These are phyloP conservation scores for Verbascum thapsus DNA, from an alignment of 257 asterid species.

Conservation along the genomic window DNA sequence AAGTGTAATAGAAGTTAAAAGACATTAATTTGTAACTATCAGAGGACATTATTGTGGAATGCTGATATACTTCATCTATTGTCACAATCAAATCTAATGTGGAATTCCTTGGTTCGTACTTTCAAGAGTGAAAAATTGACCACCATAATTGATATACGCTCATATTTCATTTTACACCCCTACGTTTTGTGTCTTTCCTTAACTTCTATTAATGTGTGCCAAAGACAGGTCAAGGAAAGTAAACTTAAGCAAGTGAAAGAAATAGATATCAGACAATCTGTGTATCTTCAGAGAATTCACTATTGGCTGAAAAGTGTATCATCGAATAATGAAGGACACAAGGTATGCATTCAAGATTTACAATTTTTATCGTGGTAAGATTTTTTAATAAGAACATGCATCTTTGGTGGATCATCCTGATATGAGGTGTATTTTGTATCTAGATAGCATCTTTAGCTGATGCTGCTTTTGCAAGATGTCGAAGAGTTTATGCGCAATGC, in stretches of 20 bases:
- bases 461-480: slow-evolving; percentile 56
- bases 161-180: slow-evolving; percentile 13
- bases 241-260: slow-evolving; percentile 53
- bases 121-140: slow-evolving; percentile 4
- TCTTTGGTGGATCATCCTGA: slow-evolving; percentile 14
- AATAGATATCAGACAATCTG: slow-evolving; percentile 46
- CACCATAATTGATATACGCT: background rate
- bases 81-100: slow-evolving; percentile 17
- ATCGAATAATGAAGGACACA: slow-evolving; percentile 39
- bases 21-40: background rate
- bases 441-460: slow-evolving; percentile 52
- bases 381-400: slow-evolving; percentile 23
- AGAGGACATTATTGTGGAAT: background rate
- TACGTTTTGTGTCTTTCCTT: slow-evolving; percentile 16
- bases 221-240: slow-evolving; percentile 75
- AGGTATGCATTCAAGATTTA: slow-evolving; percentile 44
- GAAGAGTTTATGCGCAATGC: slow-evolving; percentile 70
- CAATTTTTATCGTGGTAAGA: slow-evolving; percentile 24
- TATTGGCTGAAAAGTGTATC: slow-evolving; percentile 56
- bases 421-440: slow-evolving; percentile 29
- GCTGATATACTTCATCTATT: background rate
- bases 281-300: slow-evolving; percentile 72
- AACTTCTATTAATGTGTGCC: slow-evolving; percentile 34
- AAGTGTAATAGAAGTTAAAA: too few relatives aligned
- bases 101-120: slow-evolving; percentile 9